Conservation (phyloP, 768 basidiomycete species). For the Lentinula guzmanii region DNA sequence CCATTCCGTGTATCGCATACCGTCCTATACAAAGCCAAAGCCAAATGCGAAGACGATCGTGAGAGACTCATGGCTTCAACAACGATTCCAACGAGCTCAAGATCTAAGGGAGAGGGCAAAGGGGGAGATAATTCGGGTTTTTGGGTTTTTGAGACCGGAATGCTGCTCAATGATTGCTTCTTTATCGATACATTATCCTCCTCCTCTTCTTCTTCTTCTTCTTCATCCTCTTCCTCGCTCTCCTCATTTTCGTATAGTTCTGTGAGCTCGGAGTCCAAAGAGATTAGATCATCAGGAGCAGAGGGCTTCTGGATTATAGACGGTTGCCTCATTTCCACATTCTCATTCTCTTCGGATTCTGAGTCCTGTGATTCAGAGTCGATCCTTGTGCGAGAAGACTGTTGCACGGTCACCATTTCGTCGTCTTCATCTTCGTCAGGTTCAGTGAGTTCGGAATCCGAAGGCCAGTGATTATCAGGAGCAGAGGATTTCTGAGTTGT, state of each 20-base stretch:
- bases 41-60: slow-evolving; percentile 60
- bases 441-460: not conserved
- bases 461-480: not conserved
- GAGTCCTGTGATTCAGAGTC: not conserved
- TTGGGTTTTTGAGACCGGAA: not conserved
- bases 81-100: slow-evolving; percentile 57
- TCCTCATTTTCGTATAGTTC: not conserved
- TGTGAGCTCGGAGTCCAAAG: not conserved
- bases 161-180: not conserved
- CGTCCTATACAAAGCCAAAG: slow-evolving; percentile 43
- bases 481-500: no score
- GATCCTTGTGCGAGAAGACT: not conserved
- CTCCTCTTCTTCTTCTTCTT: not conserved
- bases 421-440: not conserved
- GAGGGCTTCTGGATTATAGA: not conserved
- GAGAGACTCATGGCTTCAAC: slow-evolving; percentile 70
- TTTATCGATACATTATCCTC: not conserved
- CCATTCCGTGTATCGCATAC: slow-evolving; percentile 40
- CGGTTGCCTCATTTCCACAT: not conserved
- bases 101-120: slow-evolving; percentile 18
- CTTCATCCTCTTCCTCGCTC: not conserved
- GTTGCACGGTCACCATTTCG: not conserved
- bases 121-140: not conserved
- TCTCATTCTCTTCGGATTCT: not conserved
- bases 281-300: not conserved